Percentiles rank a stretch among this genome's conserved stretches.
phyloP scores from a whole-genome alignment of 208 protist species.

The Leishmania mexicana region DNA sequence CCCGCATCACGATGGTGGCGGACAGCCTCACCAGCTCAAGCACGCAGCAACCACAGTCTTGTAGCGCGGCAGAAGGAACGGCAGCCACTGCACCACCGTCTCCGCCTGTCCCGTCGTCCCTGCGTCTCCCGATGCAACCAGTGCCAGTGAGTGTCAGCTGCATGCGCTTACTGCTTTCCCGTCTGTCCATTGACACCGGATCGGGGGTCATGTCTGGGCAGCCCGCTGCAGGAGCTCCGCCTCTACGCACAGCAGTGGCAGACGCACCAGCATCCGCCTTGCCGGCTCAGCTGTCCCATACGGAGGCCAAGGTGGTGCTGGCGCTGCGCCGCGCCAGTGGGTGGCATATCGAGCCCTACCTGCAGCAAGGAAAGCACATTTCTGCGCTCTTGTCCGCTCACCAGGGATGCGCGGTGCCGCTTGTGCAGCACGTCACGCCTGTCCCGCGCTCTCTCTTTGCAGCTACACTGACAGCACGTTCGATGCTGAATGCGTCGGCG shows the following conservation, averaged over 20 bases:
- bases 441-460: constrained; percentile 9
- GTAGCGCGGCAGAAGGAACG: not conserved
- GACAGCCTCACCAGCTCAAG: constrained; percentile 1
- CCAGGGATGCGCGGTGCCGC: constrained; percentile 33
- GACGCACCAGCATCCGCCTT: not conserved
- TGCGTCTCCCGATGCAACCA: constrained; percentile 16
- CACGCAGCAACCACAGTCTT: not conserved
- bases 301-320: constrained; percentile 25
- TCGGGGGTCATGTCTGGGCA: not conserved
- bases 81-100: constrained; percentile 3
- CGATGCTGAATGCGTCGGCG: constrained; percentile 11
- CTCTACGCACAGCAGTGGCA: not conserved
- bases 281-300: constrained; percentile 18
- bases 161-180: constrained; percentile 21
- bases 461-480: constrained; percentile 18
- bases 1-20: not conserved
- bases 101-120: constrained; percentile 2
- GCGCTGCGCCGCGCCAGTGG: constrained; percentile 29
- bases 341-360: constrained; percentile 56
- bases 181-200: constrained; percentile 10
- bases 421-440: constrained; percentile 22
- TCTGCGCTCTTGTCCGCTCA: constrained; percentile 45
- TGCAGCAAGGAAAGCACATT: constrained; percentile 33
- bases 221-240: not conserved
- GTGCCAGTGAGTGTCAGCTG: constrained; percentile 28